A percentile compares a stretch with the other conserved stretches of the same genome.
Conservation (phyloP, 306 rosid genomes). For the Senna tora region DNA sequence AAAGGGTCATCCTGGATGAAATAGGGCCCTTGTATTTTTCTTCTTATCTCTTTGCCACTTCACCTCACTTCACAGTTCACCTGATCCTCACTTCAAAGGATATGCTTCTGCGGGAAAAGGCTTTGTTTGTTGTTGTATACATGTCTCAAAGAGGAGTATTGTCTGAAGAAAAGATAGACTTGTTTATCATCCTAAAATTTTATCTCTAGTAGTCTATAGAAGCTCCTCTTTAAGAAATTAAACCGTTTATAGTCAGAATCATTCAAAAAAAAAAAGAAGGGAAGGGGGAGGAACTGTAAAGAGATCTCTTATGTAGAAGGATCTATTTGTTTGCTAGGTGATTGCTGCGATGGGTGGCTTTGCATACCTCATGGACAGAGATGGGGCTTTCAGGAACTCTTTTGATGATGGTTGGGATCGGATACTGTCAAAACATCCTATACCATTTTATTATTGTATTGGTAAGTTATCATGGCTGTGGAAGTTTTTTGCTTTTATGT, state of each 20-base stretch:
- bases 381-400: conserved; percentile 91
- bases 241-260: not conserved
- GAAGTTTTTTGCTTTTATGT: conserved; percentile 13
- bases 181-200: not conserved
- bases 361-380: conserved; percentile 95
- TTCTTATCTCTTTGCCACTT: too few relatives aligned
- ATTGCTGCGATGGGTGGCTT: conserved; percentile 89
- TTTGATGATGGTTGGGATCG: conserved; percentile 97
- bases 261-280: not conserved
- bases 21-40: too few relatives aligned
- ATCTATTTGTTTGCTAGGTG: conserved; percentile 53
- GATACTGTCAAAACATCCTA: conserved; percentile 90
- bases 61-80: too few relatives aligned
- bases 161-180: not conserved
- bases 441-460: conserved; percentile 93
- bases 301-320: conserved; percentile 24
- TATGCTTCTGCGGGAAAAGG: too few relatives aligned
- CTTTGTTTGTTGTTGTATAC: too few relatives aligned
- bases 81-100: too few relatives aligned
- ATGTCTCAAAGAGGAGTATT: conserved; percentile 1
- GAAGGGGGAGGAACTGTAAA: not conserved
- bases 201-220: not conserved
- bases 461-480: conserved; percentile 54
- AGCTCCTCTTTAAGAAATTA: conserved; percentile 1
- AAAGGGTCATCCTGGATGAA: too few relatives aligned